phyloP scores from a whole-genome alignment of 2,329 filamentous ascomycete genomes.

The Erysiphe neolycopersici region DNA sequence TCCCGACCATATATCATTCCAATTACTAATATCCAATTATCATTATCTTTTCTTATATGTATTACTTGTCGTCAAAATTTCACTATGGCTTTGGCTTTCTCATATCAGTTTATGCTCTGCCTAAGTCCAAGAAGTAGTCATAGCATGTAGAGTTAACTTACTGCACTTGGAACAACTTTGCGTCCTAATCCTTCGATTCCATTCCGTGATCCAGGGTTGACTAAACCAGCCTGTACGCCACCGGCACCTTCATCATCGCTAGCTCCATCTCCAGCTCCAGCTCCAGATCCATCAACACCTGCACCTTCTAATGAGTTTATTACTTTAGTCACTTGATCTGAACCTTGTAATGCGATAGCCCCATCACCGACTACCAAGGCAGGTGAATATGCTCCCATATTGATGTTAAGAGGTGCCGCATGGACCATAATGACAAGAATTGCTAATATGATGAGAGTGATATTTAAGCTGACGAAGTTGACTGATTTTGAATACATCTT shows the following conservation, averaged over 20 bases:
- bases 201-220: neutral
- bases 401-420: slow-evolving; percentile 6
- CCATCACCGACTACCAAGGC: slow-evolving; percentile 8
- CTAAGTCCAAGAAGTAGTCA: no score
- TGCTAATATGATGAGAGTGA: neutral
- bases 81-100: no score
- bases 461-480: neutral
- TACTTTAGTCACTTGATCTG: slow-evolving; percentile 1
- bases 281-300: neutral
- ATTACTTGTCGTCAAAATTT: no score
- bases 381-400: slow-evolving; percentile 6
- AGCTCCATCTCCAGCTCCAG: neutral
- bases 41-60: no score
- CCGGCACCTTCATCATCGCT: neutral
- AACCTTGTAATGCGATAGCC: slow-evolving; percentile 5
- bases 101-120: no score
- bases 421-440: slow-evolving; percentile 2
- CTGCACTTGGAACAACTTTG: neutral
- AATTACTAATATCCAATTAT: no score
- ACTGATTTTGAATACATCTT: neutral
- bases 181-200: neutral
- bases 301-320: slow-evolving; percentile 4
- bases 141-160: neutral
- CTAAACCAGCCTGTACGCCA: neutral
- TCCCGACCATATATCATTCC: no score